phyloP scores from a whole-genome alignment of 2,329 filamentous ascomycete genomes.

The Monilinia laxa region DNA sequence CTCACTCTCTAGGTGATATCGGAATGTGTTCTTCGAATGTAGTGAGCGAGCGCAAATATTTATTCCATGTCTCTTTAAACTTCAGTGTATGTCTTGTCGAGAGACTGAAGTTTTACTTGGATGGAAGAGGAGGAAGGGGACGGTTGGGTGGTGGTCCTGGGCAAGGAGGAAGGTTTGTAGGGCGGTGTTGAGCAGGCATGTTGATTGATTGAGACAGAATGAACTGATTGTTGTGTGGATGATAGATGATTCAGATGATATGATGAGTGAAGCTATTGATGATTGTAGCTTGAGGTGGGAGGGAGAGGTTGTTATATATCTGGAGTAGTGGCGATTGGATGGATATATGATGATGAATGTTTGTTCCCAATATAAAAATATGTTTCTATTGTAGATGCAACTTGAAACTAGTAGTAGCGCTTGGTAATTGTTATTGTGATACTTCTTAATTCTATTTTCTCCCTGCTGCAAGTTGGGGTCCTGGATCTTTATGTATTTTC shows the following conservation, averaged over 20 bases:
- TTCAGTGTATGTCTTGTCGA: constrained; percentile 2
- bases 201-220: constrained; percentile 32
- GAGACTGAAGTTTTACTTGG: constrained; percentile 41
- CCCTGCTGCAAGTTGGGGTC: constrained; percentile 16
- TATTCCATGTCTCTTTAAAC: background rate
- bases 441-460: constrained; percentile 14
- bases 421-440: constrained; percentile 20
- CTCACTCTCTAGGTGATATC: constrained; percentile 7
- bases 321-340: constrained; percentile 9
- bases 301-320: constrained; percentile 22
- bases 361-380: constrained; percentile 17
- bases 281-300: constrained; percentile 10
- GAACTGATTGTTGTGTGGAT: constrained; percentile 13
- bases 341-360: constrained; percentile 11
- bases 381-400: constrained; percentile 15
- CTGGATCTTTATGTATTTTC: constrained; percentile 25
- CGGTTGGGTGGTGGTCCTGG: constrained; percentile 62
- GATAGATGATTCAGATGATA: constrained; percentile 8
- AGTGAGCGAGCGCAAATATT: constrained; percentile 2
- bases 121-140: constrained; percentile 62
- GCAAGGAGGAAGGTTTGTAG: constrained; percentile 64
- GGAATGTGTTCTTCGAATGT: background rate
- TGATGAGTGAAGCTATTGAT: constrained; percentile 20
- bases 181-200: constrained; percentile 53
- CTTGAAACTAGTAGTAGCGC: constrained; percentile 22